Evolutionary conservation across 208 protist genomes (phyloP).

Genomic region (Zelonia costaricensis): DNA sequence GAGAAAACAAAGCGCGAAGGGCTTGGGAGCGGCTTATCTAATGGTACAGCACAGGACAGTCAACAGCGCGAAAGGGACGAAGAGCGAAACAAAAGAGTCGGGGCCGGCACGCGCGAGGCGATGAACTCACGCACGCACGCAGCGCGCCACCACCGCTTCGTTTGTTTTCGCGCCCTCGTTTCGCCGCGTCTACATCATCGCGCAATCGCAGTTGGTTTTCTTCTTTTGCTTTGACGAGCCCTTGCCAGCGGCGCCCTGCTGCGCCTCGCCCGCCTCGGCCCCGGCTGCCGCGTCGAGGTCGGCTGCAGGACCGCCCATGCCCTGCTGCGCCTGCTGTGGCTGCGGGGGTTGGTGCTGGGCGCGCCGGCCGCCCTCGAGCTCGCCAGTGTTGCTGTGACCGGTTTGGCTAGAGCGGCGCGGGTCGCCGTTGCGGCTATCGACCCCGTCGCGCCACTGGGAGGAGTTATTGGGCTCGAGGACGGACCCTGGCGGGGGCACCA

Average conservation of each 20-base stretch:
- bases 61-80: too few relatives aligned
- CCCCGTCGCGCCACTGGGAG: slow-evolving; percentile 1
- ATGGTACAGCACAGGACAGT: too few relatives aligned
- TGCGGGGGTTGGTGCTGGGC: too few relatives aligned
- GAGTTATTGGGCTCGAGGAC: slow-evolving; percentile 14
- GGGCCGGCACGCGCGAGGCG: too few relatives aligned
- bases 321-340: not conserved
- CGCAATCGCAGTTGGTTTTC: slow-evolving; percentile 51
- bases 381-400: slow-evolving; percentile 1
- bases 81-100: too few relatives aligned
- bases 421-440: not conserved
- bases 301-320: not conserved
- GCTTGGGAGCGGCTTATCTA: too few relatives aligned
- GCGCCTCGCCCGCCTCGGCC: not conserved
- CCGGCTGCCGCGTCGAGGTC: slow-evolving; percentile 11
- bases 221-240: slow-evolving; percentile 29
- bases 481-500: not conserved
- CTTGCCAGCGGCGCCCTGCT: slow-evolving; percentile 2
- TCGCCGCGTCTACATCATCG: slow-evolving; percentile 51
- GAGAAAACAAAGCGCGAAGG: too few relatives aligned
- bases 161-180: too few relatives aligned
- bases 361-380: not conserved
- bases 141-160: too few relatives aligned
- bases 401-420: not conserved
- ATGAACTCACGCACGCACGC: too few relatives aligned